phyloP scores from a whole-genome alignment of 495 filamentous ascomycete species.

The Rhypophila decipiens region DNA sequence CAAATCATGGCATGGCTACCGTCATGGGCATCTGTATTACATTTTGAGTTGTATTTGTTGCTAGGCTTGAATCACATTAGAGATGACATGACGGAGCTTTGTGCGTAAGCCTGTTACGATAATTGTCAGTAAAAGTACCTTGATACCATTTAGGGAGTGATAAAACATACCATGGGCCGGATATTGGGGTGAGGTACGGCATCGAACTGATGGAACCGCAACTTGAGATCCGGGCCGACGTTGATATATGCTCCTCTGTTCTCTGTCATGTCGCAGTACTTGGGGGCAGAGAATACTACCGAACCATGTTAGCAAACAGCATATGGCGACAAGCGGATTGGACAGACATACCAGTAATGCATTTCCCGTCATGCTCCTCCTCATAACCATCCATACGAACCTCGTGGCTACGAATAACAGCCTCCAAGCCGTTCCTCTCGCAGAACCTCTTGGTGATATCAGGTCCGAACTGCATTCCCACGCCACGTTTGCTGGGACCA shows the following conservation, averaged over 20 bases:
- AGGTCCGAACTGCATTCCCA: conserved; percentile 93
- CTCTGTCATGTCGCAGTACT: conserved; percentile 95
- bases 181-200: conserved; percentile 94
- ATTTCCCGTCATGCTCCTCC: conserved; percentile 92
- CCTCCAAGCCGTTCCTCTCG: conserved; percentile 87
- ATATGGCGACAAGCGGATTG: background rate
- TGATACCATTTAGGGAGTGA: background rate
- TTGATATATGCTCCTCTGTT: conserved; percentile 99
- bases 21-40: too few species aligned
- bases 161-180: conserved; percentile 74
- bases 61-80: conserved; percentile 36
- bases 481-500: conserved; percentile 92
- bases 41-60: too few species aligned
- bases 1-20: too few species aligned
- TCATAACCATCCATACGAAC: conserved; percentile 98
- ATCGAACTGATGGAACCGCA: conserved; percentile 86
- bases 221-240: conserved; percentile 84
- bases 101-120: conserved; percentile 61
- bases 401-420: conserved; percentile 94
- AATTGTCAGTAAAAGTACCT: background rate
- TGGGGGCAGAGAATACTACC: conserved; percentile 90
- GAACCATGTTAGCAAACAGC: conserved; percentile 14
- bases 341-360: conserved; percentile 70
- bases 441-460: conserved; percentile 97
- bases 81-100: conserved; percentile 67